These are phyloP conservation scores for Penicillium tannophilum DNA, from an alignment of 495 filamentous ascomycete species.

Conservation along the genomic window DNA sequence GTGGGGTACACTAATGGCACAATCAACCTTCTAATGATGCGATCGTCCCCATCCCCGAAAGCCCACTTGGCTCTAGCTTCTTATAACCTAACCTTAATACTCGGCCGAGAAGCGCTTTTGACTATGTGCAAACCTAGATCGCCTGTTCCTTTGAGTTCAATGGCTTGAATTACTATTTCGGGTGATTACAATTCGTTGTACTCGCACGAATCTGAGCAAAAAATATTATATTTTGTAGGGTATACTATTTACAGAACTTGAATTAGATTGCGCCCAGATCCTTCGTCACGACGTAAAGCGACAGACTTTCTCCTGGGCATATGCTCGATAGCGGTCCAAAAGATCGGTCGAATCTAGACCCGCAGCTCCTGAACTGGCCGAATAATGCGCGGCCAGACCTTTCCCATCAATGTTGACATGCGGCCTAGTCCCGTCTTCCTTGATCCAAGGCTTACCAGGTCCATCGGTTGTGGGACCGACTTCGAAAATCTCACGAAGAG, in stretches of 20 bases:
- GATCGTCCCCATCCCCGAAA: background rate
- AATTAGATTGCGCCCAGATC: background rate
- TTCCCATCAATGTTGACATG: conserved; percentile 55
- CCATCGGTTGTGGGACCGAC: conserved; percentile 7
- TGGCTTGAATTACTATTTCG: background rate
- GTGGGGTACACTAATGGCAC: conserved; percentile 8
- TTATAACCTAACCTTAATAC: background rate
- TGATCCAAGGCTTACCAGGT: conserved; percentile 4
- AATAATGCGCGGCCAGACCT: conserved; percentile 53
- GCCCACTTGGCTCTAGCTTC: background rate
- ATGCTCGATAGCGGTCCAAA: conserved; percentile 52
- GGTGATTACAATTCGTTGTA: background rate
- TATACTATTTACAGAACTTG: background rate
- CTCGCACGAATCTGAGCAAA: background rate
- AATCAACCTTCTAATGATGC: conserved; percentile 7
- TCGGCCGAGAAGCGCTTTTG: background rate
- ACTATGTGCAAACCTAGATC: background rate
- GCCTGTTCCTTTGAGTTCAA: background rate
- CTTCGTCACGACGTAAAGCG: background rate
- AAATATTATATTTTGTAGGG: background rate
- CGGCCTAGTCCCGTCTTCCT: conserved; percentile 10
- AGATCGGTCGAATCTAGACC: conserved; percentile 54
- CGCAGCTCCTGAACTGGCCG: conserved; percentile 33
- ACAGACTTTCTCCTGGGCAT: conserved; percentile 53
- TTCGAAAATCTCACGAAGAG: conserved; percentile 19